Percentiles rank a stretch among this genome's conserved stretches.
Evolutionary conservation across 2,329 filamentous ascomycete genomes (phyloP).

Genomic region (Colletotrichum sp.): DNA sequence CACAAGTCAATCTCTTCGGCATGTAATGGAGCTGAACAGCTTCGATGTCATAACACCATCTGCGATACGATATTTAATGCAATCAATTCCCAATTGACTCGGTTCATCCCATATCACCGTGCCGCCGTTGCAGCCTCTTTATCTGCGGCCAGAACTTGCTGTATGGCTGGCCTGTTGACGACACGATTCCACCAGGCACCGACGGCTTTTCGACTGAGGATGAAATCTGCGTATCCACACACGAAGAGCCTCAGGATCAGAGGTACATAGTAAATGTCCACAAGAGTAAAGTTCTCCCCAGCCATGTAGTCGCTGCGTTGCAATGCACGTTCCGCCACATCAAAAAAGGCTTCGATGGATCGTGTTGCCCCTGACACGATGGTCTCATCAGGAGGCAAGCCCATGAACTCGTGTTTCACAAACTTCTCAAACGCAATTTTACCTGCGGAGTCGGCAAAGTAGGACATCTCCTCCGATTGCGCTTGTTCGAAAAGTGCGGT

Average conservation of each 20-base stretch:
- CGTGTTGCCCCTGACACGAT: conserved; percentile 40
- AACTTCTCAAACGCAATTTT: conserved; percentile 50
- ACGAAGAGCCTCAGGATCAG: conserved; percentile 45
- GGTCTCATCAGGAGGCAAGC: conserved; percentile 43
- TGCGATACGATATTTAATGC: background rate
- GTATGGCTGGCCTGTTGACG: conserved; percentile 39
- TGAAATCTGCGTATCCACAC: conserved; percentile 40
- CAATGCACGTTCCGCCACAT: conserved; percentile 44
- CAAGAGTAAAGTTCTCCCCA: conserved; percentile 45
- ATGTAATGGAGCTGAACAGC: background rate
- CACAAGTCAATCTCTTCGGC: background rate
- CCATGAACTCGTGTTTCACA: conserved; percentile 45
- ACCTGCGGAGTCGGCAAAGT: conserved; percentile 48
- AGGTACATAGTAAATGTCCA: conserved; percentile 53
- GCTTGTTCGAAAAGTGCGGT: conserved; percentile 49
- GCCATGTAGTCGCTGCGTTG: conserved; percentile 47
- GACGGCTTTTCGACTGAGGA: conserved; percentile 38
- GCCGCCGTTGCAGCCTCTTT: conserved; percentile 32
- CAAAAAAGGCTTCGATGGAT: conserved; percentile 45
- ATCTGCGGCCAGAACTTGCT: conserved; percentile 38
- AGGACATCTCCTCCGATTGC: conserved; percentile 42
- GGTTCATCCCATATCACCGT: conserved; percentile 19
- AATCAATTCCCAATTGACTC: background rate
- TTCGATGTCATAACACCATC: background rate
- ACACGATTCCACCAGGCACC: conserved; percentile 46